These are phyloP conservation scores for Luvunga scandens DNA, from an alignment of 345 rosid species.

Conservation along the genomic window DNA sequence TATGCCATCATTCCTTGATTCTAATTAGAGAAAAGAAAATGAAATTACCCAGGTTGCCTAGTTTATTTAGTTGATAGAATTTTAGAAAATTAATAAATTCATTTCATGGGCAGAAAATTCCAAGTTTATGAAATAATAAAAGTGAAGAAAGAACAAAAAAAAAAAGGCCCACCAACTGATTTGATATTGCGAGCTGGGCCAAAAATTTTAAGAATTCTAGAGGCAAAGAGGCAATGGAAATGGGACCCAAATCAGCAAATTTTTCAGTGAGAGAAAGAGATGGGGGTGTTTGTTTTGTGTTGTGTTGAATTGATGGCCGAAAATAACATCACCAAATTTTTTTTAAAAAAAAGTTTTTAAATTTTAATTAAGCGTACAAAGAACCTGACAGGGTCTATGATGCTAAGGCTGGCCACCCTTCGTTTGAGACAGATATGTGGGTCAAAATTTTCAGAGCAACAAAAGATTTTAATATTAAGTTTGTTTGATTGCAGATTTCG, in stretches of 20 bases:
- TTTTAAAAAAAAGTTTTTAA: too few relatives aligned
- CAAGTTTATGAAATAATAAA: slow-evolving; percentile 1
- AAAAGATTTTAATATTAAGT: slow-evolving; percentile 3
- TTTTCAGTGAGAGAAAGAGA: slow-evolving; percentile 1
- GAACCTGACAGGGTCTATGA: slow-evolving; percentile 25
- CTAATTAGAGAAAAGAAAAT: background rate
- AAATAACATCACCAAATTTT: background rate
- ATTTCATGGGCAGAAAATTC: background rate
- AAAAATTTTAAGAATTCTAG: background rate
- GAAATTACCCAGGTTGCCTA: background rate
- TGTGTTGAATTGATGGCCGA: background rate
- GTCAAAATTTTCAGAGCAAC: slow-evolving; percentile 36
- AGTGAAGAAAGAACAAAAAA: slow-evolving; percentile 11
- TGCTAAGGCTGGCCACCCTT: slow-evolving; percentile 20
- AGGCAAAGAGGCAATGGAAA: background rate
- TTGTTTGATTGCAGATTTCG: slow-evolving; percentile 40
- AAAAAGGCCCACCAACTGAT: slow-evolving; percentile 16
- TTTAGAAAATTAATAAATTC: background rate
- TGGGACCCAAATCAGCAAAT: slow-evolving; percentile 30
- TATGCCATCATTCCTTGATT: background rate
- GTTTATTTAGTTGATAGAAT: background rate
- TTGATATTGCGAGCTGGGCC: slow-evolving; percentile 23
- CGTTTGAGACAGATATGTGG: slow-evolving; percentile 24
- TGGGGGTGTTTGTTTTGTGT: background rate
- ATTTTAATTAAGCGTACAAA: slow-evolving; percentile 2